Evolutionary conservation across 106 monocot genomes (phyloP).

Genomic region (Posidonia australis): DNA sequence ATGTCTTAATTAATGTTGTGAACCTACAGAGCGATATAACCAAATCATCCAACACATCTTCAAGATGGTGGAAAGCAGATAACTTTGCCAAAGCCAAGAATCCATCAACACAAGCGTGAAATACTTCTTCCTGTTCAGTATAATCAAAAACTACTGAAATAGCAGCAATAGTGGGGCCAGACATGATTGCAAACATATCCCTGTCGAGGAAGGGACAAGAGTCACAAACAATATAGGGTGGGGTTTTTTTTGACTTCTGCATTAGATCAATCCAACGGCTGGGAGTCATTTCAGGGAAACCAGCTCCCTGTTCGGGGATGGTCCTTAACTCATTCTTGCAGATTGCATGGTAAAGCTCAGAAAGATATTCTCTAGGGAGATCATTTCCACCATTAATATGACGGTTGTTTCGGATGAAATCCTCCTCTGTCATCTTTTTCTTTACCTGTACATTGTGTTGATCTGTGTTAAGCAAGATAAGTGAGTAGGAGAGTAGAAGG

Average conservation of each 20-base stretch:
- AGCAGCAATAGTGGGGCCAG: slow-evolving; percentile 22
- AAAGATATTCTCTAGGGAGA: slow-evolving; percentile 21
- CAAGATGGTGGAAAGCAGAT: slow-evolving; percentile 20
- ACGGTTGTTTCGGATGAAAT: slow-evolving; percentile 26
- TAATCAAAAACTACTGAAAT: slow-evolving; percentile 28
- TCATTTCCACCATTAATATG: slow-evolving; percentile 22
- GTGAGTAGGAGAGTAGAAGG: slow-evolving; percentile 17
- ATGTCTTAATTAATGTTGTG: slow-evolving; percentile 13
- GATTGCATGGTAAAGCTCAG: slow-evolving; percentile 22
- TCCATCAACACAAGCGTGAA: slow-evolving; percentile 14
- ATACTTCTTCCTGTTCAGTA: slow-evolving; percentile 19
- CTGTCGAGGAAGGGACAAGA: slow-evolving; percentile 11
- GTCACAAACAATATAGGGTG: slow-evolving; percentile 11
- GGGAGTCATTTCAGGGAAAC: slow-evolving; percentile 19
- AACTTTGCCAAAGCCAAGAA: slow-evolving; percentile 22
- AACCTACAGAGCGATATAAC: slow-evolving; percentile 21
- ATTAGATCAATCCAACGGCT: slow-evolving; percentile 25
- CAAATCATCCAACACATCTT: slow-evolving; percentile 24
- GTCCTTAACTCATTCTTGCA: slow-evolving; percentile 23
- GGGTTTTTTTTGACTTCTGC: slow-evolving; percentile 12
- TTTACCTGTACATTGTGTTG: slow-evolving; percentile 27
- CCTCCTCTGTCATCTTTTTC: slow-evolving; percentile 28
- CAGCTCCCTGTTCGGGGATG: slow-evolving; percentile 13
- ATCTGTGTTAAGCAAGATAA: slow-evolving; percentile 26
- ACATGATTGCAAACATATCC: slow-evolving; percentile 29